These are phyloP conservation scores for Elymus sibiricus DNA, from an alignment of 176 grass and related monocot species.

Conservation along the genomic window DNA sequence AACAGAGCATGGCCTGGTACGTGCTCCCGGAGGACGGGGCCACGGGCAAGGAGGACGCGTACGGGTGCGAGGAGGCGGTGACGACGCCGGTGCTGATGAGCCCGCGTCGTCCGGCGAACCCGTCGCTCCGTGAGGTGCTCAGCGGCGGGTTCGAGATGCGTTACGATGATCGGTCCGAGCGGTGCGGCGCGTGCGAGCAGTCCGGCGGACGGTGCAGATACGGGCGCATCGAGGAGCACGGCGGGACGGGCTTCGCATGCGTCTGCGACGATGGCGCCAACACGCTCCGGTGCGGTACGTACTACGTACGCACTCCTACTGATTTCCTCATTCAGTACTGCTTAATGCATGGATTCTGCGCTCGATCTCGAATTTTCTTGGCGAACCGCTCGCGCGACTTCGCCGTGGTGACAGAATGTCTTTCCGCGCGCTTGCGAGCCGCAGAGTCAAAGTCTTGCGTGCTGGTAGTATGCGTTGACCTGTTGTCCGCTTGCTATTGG, in stretches of 20 bases:
- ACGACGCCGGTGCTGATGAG: slow-evolving; percentile 27
- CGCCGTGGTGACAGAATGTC: not conserved
- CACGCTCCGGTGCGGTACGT: not conserved
- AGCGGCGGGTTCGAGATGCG: not conserved
- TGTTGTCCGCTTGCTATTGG: not conserved
- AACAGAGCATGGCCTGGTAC: not conserved
- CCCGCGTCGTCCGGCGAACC: not conserved
- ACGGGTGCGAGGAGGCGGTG: slow-evolving; percentile 30
- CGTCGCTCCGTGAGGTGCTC: not conserved
- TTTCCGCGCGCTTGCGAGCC: not conserved
- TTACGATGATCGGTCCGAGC: not conserved
- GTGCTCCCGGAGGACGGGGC: not conserved
- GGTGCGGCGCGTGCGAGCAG: slow-evolving; percentile 17
- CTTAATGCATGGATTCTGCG: not conserved
- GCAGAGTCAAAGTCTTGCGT: not conserved
- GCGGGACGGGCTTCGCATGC: not conserved
- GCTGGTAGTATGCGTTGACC: not conserved
- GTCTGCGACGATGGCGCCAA: not conserved
- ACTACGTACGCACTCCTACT: too few species aligned
- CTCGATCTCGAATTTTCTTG: not conserved
- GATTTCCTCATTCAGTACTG: not conserved
- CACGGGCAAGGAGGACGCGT: not conserved
- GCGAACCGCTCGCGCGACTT: not conserved
- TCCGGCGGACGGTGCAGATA: slow-evolving; percentile 16
- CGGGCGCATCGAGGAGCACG: slow-evolving; percentile 17